Conservation (phyloP, 176 grass and related monocot species). For the Musa itinerans region DNA sequence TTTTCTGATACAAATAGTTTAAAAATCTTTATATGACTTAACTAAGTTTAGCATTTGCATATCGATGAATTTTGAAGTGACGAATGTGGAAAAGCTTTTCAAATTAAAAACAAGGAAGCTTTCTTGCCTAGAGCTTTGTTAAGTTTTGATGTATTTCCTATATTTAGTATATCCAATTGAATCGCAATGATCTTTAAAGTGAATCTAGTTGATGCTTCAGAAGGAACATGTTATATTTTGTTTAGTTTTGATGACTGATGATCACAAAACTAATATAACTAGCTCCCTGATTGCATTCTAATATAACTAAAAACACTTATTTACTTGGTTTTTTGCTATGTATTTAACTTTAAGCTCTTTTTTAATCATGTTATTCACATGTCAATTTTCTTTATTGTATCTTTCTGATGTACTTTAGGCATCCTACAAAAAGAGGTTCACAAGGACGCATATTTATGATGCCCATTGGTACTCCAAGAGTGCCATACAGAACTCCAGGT, state of each 20-base stretch:
- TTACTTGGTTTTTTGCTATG: neutral
- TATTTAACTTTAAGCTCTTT: neutral
- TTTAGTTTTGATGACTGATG: too few species aligned
- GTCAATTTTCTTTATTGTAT: neutral
- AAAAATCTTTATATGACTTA: neutral
- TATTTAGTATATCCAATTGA: neutral
- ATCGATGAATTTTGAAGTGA: neutral
- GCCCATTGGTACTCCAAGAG: conserved; percentile 61
- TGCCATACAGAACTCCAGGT: conserved; percentile 64
- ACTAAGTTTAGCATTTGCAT: neutral
- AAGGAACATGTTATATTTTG: neutral
- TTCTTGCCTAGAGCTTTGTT: neutral
- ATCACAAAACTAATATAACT: too few species aligned
- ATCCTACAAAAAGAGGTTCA: conserved; percentile 43
- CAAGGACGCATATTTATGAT: conserved; percentile 59
- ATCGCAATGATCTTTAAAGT: neutral
- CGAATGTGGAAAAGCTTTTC: neutral
- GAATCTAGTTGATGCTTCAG: neutral
- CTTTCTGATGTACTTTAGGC: conserved; percentile 25
- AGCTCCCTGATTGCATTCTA: too few species aligned
- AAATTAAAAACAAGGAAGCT: too few species aligned
- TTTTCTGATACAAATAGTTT: neutral
- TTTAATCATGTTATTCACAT: neutral
- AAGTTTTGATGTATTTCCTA: neutral
- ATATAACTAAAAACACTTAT: too few species aligned